Conservation (phyloP, 2,329 filamentous ascomycete species). For the Neoscytalidium dimidiatum region DNA sequence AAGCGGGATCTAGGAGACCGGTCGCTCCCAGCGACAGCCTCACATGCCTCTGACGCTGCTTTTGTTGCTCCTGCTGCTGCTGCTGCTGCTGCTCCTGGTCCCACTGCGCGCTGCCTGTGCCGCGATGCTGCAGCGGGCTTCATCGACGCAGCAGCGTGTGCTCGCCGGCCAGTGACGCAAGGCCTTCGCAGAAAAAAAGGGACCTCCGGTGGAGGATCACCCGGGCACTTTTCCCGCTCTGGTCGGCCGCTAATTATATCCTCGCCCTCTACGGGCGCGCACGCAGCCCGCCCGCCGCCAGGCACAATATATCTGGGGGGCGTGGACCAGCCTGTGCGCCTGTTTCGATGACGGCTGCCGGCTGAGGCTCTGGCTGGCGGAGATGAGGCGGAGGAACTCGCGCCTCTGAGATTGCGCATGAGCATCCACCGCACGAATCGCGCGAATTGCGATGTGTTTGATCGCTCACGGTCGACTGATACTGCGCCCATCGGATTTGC, state of each 20-base stretch:
- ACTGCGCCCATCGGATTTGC: slow-evolving; percentile 1
- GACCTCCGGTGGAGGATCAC: slow-evolving; percentile 8
- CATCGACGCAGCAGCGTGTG: slow-evolving; percentile 2
- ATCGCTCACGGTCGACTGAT: slow-evolving; percentile 13
- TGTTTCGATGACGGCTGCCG: not conserved
- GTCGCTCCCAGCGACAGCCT: slow-evolving; percentile 1
- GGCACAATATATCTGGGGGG: slow-evolving; percentile 14
- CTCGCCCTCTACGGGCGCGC: not conserved
- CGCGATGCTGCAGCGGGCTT: slow-evolving; percentile 7
- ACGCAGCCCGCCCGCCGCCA: not conserved
- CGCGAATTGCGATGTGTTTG: slow-evolving; percentile 15
- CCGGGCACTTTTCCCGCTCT: slow-evolving; percentile 5
- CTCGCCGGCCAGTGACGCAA: slow-evolving; percentile 10
- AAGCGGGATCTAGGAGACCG: slow-evolving; percentile 7
- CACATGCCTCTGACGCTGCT: not conserved
- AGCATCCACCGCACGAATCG: slow-evolving; percentile 6
- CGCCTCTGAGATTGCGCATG: slow-evolving; percentile 14
- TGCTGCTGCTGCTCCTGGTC: no score
- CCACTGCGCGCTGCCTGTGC: not conserved
- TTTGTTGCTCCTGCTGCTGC: no score
- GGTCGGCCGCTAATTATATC: slow-evolving; percentile 8
- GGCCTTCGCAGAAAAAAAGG: slow-evolving; percentile 1
- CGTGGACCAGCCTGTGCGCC: slow-evolving; percentile 4
- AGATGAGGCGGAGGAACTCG: slow-evolving; percentile 12
- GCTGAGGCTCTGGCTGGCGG: slow-evolving; percentile 4